Base-by-base conservation (phyloP, 2,329 filamentous ascomycete genomes). In the Aschersonia sp. region DNA sequence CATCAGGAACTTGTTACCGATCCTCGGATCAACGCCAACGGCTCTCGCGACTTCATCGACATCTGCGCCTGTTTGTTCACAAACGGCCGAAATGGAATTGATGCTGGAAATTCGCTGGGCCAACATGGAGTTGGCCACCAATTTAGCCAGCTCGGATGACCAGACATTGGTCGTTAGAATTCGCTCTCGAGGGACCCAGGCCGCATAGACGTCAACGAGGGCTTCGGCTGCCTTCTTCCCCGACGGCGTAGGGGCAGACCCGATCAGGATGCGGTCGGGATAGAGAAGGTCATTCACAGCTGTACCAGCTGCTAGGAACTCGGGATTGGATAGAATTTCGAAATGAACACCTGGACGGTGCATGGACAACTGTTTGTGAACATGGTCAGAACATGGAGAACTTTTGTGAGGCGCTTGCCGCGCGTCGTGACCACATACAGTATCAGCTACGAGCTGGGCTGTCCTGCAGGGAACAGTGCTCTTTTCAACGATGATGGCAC, bases 31-130 rank as follows among this genome's bases (percentile, higher is more conserved):
- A 40, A 80, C 69, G 45, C 85, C 85, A 31, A 85, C 73, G 5
- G 80, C 77, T 38, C 70, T 68, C 10, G 82, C 74, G 2, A 91
- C 75, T 62, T 89, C 83, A 51, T 82, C 74, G n/a, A 89, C 75
- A 56, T 88, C 79, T 9, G 85, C 85, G 12, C 84, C 84, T 0
- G 81, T 84, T 52, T 75, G 75, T 64, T 89, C 85, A 60, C 85
- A 91, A 31, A 91, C 78, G 4, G 84, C 83, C n/a, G 81, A 84
- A 50, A 91, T 76, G 9, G 83, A 81, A 65, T 89, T 91, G 67
- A 91, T 87, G 63, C 80, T 86, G 59, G 79, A 84, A 57, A 91
- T 85, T 46, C 85, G 75, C 65, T 91, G 85, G 1, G 85, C 85
- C 6, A 91, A 72, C 75, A 91, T 80, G 3, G 84, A 82, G 62